Evolutionary conservation across 345 rosid genomes (phyloP), one percentile per base, ranked within the genome.

Genomic region (Eucalyptus tenuipes): DNA sequence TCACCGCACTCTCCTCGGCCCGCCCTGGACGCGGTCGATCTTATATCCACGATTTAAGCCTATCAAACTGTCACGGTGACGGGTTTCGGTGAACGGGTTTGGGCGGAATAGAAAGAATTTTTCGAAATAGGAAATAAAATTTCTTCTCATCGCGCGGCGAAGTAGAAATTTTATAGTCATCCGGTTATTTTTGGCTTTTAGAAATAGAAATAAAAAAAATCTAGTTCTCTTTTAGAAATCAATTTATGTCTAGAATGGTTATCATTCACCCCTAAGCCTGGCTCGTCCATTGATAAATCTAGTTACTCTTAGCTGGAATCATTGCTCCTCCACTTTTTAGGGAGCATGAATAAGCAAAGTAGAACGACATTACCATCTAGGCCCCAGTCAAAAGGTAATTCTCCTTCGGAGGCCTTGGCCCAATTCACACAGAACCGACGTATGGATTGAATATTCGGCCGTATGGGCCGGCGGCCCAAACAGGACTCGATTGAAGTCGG

Each of bases 11-110:
- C 37, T 0, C 71, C 18, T 29, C 5, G 10, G 0, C 20, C 10
- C 4, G 0, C 18, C 37, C 5, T 3, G 4, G 71, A 14, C 10
- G 8, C 37, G 5, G 9, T 13, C 1, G 5, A 29, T 64, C 15
- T 64, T 29, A 29, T 64, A 64, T 13, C 15, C 71, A 13, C 8
- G 17, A 64, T 14, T 14, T n/a, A 64, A 2, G 37, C 37, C n/a
- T n/a, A 64, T 13, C 4, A 64, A 61, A 7, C 8, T 31, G 18
- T n/a, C 71, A 15, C 14, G 1, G 71, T n/a, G 17, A 15, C 5
- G 71, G n/a, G n/a, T n/a, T n/a, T n/a, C n/a, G n/a, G n/a, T n/a
- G n/a, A n/a, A n/a, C n/a, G n/a, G n/a, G n/a, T n/a, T n/a, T n/a
- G n/a, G n/a, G n/a, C n/a, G n/a, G n/a, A n/a, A n/a, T n/a, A n/a